Evolutionary conservation across 2,329 filamentous ascomycete species (phyloP).

Genomic region (Penicillium sp.): DNA sequence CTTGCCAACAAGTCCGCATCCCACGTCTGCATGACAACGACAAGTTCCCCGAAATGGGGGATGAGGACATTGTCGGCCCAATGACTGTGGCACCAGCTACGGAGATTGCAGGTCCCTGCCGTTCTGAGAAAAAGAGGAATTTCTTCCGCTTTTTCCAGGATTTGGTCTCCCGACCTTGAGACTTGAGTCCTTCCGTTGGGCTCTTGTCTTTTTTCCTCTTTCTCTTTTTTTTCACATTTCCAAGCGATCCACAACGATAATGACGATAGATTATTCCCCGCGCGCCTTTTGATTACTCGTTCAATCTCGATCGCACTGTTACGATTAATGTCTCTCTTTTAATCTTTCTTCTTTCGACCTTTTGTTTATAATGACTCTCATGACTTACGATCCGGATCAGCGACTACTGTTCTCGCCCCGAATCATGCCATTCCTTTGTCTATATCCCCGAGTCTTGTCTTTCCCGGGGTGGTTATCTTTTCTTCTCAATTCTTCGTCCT

Average conservation of each 20-base stretch:
- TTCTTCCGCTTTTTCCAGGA: slow-evolving; percentile 48
- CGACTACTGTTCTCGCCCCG: slow-evolving; percentile 39
- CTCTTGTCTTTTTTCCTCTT: not conserved
- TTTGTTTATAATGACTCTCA: slow-evolving; percentile 27
- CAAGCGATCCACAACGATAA: slow-evolving; percentile 24
- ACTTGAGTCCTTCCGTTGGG: not conserved
- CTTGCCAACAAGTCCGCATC: slow-evolving; percentile 53
- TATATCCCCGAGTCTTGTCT: slow-evolving; percentile 15
- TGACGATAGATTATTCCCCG: slow-evolving; percentile 30
- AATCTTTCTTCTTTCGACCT: slow-evolving; percentile 6
- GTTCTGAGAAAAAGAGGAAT: slow-evolving; percentile 44
- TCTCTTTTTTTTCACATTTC: slow-evolving; percentile 2
- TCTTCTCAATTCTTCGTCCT: not conserved
- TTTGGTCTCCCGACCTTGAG: slow-evolving; percentile 37
- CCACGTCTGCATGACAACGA: slow-evolving; percentile 55
- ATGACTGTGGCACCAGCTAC: slow-evolving; percentile 61
- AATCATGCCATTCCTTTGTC: slow-evolving; percentile 33
- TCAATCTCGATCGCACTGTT: slow-evolving; percentile 27
- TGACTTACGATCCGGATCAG: slow-evolving; percentile 29
- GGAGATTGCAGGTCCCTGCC: slow-evolving; percentile 46
- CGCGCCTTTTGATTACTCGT: slow-evolving; percentile 9
- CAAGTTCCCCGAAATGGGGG: slow-evolving; percentile 85
- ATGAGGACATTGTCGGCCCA: slow-evolving; percentile 89
- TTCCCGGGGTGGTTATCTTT: not conserved
- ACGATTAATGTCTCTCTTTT: slow-evolving; percentile 35